A percentile compares a stretch with the other conserved stretches of the same genome.
Evolutionary conservation across 1,139 yeast genomes (phyloP).

Genomic region (Pichia kudriavzevii): DNA sequence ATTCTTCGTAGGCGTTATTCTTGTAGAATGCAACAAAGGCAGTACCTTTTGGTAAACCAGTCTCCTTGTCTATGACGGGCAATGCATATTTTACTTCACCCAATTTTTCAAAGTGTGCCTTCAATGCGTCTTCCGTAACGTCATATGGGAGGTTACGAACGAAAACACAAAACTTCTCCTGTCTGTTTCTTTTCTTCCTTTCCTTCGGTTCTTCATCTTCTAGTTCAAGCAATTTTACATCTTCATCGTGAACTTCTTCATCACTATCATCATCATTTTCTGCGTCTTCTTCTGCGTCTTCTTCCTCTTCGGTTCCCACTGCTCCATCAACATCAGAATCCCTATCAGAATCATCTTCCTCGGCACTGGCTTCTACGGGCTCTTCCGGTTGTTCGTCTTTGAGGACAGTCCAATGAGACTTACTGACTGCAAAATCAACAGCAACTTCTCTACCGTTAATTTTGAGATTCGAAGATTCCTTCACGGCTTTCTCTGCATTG

Average conservation of each 20-base stretch:
- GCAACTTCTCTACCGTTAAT: slow-evolving; percentile 90
- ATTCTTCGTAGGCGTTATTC: slow-evolving; percentile 55
- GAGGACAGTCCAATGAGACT: slow-evolving; percentile 62
- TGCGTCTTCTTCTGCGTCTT: slow-evolving; percentile 22
- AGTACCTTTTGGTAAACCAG: slow-evolving; percentile 87
- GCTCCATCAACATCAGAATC: slow-evolving; percentile 27
- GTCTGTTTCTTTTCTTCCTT: slow-evolving; percentile 45
- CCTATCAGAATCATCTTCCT: slow-evolving; percentile 31
- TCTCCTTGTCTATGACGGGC: slow-evolving; percentile 80
- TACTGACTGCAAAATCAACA: slow-evolving; percentile 89
- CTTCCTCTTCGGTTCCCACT: slow-evolving; percentile 19
- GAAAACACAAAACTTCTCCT: slow-evolving; percentile 66
- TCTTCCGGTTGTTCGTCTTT: slow-evolving; percentile 38
- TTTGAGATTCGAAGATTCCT: slow-evolving; percentile 62
- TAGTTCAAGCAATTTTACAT: slow-evolving; percentile 23
- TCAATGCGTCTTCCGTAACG: slow-evolving; percentile 72
- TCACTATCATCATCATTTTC: slow-evolving; percentile 25
- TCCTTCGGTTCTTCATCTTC: slow-evolving; percentile 25
- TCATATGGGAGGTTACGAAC: slow-evolving; percentile 93
- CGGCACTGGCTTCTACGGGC: slow-evolving; percentile 34
- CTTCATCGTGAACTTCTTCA: slow-evolving; percentile 27
- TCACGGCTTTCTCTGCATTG: slow-evolving; percentile 77
- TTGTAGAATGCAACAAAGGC: slow-evolving; percentile 84
- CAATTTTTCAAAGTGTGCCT: slow-evolving; percentile 70
- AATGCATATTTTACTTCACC: slow-evolving; percentile 90